Base-by-base conservation (phyloP, 305 asterid genomes). In the Caryopteris hybrid region DNA sequence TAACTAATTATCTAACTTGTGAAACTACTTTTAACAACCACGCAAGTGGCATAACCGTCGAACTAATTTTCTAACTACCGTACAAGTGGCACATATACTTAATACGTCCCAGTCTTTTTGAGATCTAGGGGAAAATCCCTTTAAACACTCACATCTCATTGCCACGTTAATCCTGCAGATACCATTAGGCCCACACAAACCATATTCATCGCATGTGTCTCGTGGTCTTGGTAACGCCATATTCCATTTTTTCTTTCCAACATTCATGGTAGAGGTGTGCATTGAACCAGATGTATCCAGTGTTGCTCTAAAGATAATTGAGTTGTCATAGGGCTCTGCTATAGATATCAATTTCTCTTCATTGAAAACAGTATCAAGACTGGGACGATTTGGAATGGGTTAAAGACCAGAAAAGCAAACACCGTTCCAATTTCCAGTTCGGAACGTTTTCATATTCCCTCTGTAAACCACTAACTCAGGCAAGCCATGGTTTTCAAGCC, bases 161-260 rank as follows among this genome's bases (percentile, higher is more conserved):
- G 56, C 8, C 4, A 41, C 43, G 1, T 67, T 72, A 33, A 55
- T 46, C 10, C 46, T 72, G 71, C 89, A 81, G 23, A 84, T 22
- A 11, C 80, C 69, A 43, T 84, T 59, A n/a, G 81, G 64, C 1
- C 85, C 82, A 61, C 85, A 83, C n/a, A 36, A 60, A 14, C 58
- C 72, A 36, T 82, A 82, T 2, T 69, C 53, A 22, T 67, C 81
- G 27, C 88, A 83, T 1, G 18, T 9, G 14, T 80, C 78, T 3
- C 61, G 52, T 1, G 76, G 83, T 36, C 1, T 0, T 7, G 42
- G 1, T 21, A 6, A 12, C 12, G 41, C 61, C 43, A 11, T 52
- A 25, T 45, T 41, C 82, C 85, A 80, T 51, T 63, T 31, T 11
- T 69, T 65, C 18, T 13, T 58, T 10, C 42, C 43, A n/a, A 67